Evolutionary conservation across 176 grass and related monocot species (phyloP), one percentile per base, ranked within the genome.

Genomic region (Aechmea fasciata): DNA sequence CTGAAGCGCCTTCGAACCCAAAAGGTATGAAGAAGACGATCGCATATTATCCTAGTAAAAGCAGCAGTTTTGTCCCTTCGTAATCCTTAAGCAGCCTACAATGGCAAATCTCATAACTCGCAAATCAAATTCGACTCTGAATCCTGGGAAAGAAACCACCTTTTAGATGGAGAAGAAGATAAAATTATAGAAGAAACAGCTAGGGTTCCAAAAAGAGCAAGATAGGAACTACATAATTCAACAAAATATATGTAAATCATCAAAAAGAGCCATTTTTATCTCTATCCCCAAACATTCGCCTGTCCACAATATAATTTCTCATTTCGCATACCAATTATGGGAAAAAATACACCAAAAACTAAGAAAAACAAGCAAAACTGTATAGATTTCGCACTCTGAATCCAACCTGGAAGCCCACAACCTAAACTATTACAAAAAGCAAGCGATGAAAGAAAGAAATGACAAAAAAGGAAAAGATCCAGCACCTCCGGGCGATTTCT

Each of bases 1-100:
- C 20, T 61, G 55, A 61, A 61, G 55, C n/a, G 55, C 55, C 55
- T 61, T 61, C 55, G 15, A 19, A 15, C 55, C 55, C 55, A 61
- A 18, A 61, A 61, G 55, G 5, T 61, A 61, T 61, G 55, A 41
- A 41, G 33, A 41, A 41, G 33, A 19, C 3, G 13, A 61, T 10
- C 13, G n/a, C 55, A 61, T 61, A 15, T 61, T 61, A 61, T 61
- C 2, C 55, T 61, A 15, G 55, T 61, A 17, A 61, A 61, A 61
- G n/a, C 8, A 61, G 13, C 20, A n/a, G 55, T 61, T 61, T 7
- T 61, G 55, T 61, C 17, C 17, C 55, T 61, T 61, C 15, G 17
- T 18, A 22, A 61, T 61, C 55, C 55, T 19, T 61, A 2, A 61
- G 55, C 55, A 61, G 8, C 55, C 15, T 61, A 61, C 20, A 61